These are phyloP conservation scores for Colletotrichum plurivorum DNA, from an alignment of 2,329 filamentous ascomycete species.

Conservation along the genomic window DNA sequence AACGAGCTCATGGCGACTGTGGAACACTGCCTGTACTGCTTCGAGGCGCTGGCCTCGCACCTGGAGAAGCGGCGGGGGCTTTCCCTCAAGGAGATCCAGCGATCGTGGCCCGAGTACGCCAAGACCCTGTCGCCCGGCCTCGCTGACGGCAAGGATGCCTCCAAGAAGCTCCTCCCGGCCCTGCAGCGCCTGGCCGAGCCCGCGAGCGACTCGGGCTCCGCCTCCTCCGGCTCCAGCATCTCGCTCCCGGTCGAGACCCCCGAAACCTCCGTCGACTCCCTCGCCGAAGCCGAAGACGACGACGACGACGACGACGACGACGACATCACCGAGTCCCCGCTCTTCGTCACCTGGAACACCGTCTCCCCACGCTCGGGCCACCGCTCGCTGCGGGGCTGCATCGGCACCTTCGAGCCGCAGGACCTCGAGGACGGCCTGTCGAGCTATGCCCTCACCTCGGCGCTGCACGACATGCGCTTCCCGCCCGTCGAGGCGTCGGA, in stretches of 20 bases:
- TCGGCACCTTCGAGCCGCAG: slow-evolving; percentile 90
- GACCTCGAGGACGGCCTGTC: slow-evolving; percentile 80
- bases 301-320: slow-evolving; percentile 46
- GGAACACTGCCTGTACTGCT: slow-evolving; percentile 93
- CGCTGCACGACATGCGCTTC: slow-evolving; percentile 75
- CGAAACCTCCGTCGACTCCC: slow-evolving; percentile 60
- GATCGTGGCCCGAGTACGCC: slow-evolving; percentile 68
- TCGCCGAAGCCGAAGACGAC: slow-evolving; percentile 49
- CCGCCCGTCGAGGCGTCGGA: slow-evolving; percentile 67
- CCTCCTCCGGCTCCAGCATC: slow-evolving; percentile 54
- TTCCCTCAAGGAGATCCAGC: slow-evolving; percentile 77
- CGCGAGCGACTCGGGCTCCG: slow-evolving; percentile 46
- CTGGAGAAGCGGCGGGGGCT: slow-evolving; percentile 80
- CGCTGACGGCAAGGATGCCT: slow-evolving; percentile 35
- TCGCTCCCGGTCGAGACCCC: slow-evolving; percentile 58
- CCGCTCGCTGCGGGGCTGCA: slow-evolving; percentile 88
- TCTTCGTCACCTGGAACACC: slow-evolving; percentile 97
- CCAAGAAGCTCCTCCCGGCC: slow-evolving; percentile 58
- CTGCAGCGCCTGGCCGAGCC: slow-evolving; percentile 57
- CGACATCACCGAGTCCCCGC: slow-evolving; percentile 70
- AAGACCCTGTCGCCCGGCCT: slow-evolving; percentile 43
- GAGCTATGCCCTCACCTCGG: slow-evolving; percentile 87
- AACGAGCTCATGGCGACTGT: slow-evolving; percentile 79
- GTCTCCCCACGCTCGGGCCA: slow-evolving; percentile 68
- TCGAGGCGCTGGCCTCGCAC: slow-evolving; percentile 85